These are phyloP conservation scores for Allomyces arbusculus DNA, from an alignment of 192 early-diverging fungal species.

Conservation along the genomic window DNA sequence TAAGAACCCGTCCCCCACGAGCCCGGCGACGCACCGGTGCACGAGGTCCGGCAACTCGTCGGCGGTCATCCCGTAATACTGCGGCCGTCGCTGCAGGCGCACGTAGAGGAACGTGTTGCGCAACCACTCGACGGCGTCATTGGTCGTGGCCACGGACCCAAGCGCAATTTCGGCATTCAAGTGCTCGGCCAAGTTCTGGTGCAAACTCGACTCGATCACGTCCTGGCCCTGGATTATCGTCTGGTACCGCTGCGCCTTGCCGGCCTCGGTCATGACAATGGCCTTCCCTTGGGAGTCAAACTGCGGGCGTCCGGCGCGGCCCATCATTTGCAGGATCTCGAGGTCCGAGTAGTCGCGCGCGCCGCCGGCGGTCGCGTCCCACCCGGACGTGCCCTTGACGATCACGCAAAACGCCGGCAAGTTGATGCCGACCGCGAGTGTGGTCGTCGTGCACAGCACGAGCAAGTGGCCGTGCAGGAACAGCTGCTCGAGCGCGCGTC, in stretches of 20 bases:
- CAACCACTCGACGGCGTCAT: slow-evolving; percentile 25
- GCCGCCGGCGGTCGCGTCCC: slow-evolving; percentile 11
- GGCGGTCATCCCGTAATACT: slow-evolving; percentile 11
- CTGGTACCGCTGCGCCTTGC: slow-evolving; percentile 20
- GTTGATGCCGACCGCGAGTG: slow-evolving; percentile 58
- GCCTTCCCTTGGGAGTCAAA: slow-evolving; percentile 47
- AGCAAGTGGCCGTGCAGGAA: slow-evolving; percentile 26
- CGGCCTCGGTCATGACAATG: slow-evolving; percentile 34
- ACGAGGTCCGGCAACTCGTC: slow-evolving; percentile 6
- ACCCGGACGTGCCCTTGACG: slow-evolving; percentile 25
- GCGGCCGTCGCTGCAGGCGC: slow-evolving; percentile 6
- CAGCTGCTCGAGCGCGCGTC: slow-evolving; percentile 22
- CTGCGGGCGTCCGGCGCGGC: slow-evolving; percentile 50
- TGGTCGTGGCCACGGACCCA: slow-evolving; percentile 14
- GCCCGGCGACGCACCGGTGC: no score
- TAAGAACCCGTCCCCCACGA: not conserved
- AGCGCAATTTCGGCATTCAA: slow-evolving; percentile 26
- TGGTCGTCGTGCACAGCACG: slow-evolving; percentile 50
- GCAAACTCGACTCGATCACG: slow-evolving; percentile 40
- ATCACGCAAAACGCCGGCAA: slow-evolving; percentile 53
- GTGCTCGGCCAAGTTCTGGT: slow-evolving; percentile 24
- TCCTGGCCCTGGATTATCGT: slow-evolving; percentile 34
- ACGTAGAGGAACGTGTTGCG: slow-evolving; percentile 7
- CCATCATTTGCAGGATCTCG: slow-evolving; percentile 57
- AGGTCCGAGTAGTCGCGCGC: slow-evolving; percentile 28